Conservation (phyloP, 2,329 filamentous ascomycete genomes). For the Fusarium robinianum region DNA sequence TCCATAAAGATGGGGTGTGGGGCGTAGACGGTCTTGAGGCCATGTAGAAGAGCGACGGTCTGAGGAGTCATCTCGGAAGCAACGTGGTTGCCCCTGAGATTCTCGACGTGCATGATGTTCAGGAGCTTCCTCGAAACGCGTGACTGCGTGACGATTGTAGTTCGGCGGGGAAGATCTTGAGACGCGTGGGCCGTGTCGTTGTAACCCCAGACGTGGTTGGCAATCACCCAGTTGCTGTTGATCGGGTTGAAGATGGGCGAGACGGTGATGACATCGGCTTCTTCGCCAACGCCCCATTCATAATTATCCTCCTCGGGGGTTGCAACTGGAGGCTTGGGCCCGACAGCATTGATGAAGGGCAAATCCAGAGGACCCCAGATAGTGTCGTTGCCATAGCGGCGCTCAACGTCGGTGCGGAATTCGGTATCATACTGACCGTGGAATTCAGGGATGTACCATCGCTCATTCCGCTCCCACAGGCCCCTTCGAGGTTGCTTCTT, state of each 20-base stretch:
- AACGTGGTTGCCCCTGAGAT: constrained; percentile 72
- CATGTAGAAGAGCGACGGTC: constrained; percentile 74
- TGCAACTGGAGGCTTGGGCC: constrained; percentile 63
- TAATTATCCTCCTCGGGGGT: constrained; percentile 68
- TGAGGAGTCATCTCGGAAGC: constrained; percentile 81
- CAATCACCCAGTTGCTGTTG: constrained; percentile 74
- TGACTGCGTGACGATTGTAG: constrained; percentile 78
- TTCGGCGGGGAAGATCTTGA: constrained; percentile 67
- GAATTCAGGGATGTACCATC: constrained; percentile 71
- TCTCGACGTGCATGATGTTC: constrained; percentile 78
- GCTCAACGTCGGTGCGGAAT: constrained; percentile 68
- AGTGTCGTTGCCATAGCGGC: constrained; percentile 53
- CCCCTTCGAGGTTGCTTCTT: constrained; percentile 71
- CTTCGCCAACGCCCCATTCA: constrained; percentile 76
- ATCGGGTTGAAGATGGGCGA: constrained; percentile 79
- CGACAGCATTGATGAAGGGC: constrained; percentile 64
- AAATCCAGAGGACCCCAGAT: constrained; percentile 70
- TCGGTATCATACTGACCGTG: constrained; percentile 70
- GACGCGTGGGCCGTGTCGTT: constrained; percentile 53
- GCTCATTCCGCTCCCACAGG: constrained; percentile 73
- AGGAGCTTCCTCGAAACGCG: constrained; percentile 73
- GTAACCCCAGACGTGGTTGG: constrained; percentile 71
- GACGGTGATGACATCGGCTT: constrained; percentile 74
- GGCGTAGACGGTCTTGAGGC: constrained; percentile 76
- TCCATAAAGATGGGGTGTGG: constrained; percentile 83